Evolutionary conservation across 1,284 basidiomycete genomes (phyloP).

Genomic region (Ustilago xerochloae): DNA sequence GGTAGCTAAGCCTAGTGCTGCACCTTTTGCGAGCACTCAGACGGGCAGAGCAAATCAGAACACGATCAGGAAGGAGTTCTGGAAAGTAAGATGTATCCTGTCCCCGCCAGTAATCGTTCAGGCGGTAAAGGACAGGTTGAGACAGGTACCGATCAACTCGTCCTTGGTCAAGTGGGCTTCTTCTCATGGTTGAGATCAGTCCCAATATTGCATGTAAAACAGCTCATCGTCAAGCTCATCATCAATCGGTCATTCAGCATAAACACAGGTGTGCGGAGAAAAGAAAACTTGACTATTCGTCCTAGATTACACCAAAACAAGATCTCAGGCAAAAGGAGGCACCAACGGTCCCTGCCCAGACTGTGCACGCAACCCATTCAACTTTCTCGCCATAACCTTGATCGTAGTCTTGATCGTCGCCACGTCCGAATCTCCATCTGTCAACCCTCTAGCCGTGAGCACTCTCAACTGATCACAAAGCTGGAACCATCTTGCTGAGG

Average conservation of each 20-base stretch:
- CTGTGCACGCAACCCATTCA: conserved; percentile 18
- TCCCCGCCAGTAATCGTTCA: conserved; percentile 9
- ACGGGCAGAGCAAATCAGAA: conserved; percentile 32
- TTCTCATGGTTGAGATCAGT: conserved; percentile 22
- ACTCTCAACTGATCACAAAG: conserved; percentile 30
- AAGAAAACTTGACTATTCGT: neutral
- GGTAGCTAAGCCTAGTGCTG: conserved; percentile 22
- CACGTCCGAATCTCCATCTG: conserved; percentile 30
- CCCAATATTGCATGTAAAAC: neutral
- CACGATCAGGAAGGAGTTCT: conserved; percentile 39
- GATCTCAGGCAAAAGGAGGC: conserved; percentile 22
- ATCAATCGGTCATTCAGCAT: neutral
- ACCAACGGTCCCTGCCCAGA: conserved; percentile 13
- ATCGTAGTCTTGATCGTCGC: conserved; percentile 38
- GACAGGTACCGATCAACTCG: conserved; percentile 24
- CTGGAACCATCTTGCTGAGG: conserved; percentile 38
- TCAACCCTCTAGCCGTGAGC: conserved; percentile 14
- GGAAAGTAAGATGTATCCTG: conserved; percentile 37
- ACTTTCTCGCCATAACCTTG: conserved; percentile 38
- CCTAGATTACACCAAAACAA: neutral
- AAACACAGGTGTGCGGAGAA: neutral
- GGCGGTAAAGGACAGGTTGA: conserved; percentile 27
- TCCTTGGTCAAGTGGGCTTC: conserved; percentile 40
- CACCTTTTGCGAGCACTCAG: neutral
- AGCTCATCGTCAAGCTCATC: neutral